Percentiles rank a stretch among this genome's conserved stretches.
Evolutionary conservation across 805 yeast species (phyloP).

Genomic region (Suhomyces xylopsoci): DNA sequence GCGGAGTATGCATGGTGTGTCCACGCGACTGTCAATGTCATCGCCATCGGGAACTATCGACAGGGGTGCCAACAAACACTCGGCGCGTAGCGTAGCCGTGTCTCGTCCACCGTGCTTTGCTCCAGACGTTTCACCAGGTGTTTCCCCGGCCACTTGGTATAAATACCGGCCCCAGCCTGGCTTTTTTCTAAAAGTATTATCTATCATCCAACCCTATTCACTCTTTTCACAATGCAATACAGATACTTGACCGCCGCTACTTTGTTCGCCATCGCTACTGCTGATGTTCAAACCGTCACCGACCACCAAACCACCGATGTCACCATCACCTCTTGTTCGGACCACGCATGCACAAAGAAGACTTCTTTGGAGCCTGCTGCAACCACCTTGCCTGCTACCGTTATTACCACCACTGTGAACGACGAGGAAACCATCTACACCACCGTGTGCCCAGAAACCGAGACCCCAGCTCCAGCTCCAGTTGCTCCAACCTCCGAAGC

Average conservation of each 20-base stretch:
- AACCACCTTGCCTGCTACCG: constrained; percentile 4
- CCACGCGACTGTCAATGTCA: not conserved
- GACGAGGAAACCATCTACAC: constrained; percentile 14
- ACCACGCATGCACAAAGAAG: constrained; percentile 22
- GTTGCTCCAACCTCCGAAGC: constrained; percentile 4
- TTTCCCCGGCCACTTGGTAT: not conserved
- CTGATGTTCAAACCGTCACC: constrained; percentile 22
- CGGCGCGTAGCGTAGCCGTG: not conserved
- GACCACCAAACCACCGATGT: constrained; percentile 20
- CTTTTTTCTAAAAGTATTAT: not conserved
- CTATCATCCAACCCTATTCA: constrained; percentile 3
- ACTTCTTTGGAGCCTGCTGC: constrained; percentile 17
- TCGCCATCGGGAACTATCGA: not conserved
- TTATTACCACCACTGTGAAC: constrained; percentile 4
- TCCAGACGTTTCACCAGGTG: not conserved
- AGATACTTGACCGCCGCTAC: constrained; percentile 20
- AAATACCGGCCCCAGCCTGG: not conserved
- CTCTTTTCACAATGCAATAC: constrained; percentile 20
- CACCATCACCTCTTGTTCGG: constrained; percentile 39
- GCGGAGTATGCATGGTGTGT: not conserved
- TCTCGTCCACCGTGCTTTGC: not conserved
- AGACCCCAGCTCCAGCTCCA: not conserved
- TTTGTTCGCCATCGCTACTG: constrained; percentile 17
- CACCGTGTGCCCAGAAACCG: constrained; percentile 16
- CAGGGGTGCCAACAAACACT: constrained; percentile 4